A percentile compares a stretch with the other conserved stretches of the same genome.
phyloP scores from a whole-genome alignment of 805 yeast genomes.

The Ogataea nitratoaversa region DNA sequence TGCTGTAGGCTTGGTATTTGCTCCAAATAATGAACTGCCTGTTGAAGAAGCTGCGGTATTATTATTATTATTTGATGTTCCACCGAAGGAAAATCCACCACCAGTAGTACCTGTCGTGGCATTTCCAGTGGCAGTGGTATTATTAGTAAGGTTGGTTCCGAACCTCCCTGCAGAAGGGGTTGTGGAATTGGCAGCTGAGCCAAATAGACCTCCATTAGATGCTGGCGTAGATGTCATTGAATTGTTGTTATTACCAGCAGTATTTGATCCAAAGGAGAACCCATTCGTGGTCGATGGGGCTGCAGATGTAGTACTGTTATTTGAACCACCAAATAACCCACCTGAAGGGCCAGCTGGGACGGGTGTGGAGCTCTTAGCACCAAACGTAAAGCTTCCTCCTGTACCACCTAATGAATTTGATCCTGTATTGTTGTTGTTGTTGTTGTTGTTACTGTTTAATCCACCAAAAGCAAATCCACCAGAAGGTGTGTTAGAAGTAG shows the following conservation, averaged over 20 bases:
- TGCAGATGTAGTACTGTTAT: background rate
- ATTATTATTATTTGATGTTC: constrained; percentile 1
- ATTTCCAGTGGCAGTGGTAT: constrained; percentile 4
- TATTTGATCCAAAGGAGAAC: constrained; percentile 4
- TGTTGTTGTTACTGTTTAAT: constrained; percentile 3
- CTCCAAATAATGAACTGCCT: too few relatives aligned
- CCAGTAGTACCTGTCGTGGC: constrained; percentile 11
- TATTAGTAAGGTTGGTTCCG: too few relatives aligned
- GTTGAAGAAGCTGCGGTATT: constrained; percentile 5
- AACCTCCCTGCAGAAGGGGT: too few relatives aligned
- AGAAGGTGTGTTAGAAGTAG: constrained; percentile 3
- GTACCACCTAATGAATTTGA: background rate
- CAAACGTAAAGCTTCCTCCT: constrained; percentile 10
- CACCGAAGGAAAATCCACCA: constrained; percentile 22
- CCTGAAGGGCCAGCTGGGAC: constrained; percentile 6
- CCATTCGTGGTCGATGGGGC: background rate
- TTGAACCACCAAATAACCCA: constrained; percentile 10
- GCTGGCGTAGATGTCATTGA: background rate
- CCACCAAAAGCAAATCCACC: constrained; percentile 14
- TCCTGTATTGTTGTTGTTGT: background rate
- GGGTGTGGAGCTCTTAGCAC: constrained; percentile 9
- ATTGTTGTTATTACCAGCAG: too few relatives aligned
- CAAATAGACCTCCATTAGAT: constrained; percentile 5
- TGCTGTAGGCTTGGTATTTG: too few relatives aligned
- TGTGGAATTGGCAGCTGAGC: constrained; percentile 4